phyloP scores from a whole-genome alignment of 352 stramenopile genomes.

The Pythium aquatile region DNA sequence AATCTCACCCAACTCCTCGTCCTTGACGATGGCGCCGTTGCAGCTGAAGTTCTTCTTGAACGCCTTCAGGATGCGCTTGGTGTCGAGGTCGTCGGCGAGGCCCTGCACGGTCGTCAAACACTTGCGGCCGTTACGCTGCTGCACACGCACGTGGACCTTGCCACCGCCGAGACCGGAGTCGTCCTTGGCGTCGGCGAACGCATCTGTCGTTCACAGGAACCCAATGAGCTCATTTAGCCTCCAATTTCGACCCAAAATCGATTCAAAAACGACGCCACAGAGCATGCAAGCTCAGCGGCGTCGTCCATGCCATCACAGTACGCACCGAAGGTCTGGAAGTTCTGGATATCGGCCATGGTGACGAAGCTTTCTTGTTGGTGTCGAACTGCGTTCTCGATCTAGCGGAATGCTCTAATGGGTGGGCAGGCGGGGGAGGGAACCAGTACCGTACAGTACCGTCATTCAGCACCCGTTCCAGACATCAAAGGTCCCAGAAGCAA shows the following conservation, averaged over 20 bases:
- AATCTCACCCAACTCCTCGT: slow-evolving; percentile 97
- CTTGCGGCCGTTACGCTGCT: slow-evolving; percentile 99
- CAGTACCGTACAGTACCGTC: background rate
- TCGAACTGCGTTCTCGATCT: slow-evolving; percentile 10
- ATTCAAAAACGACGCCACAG: background rate
- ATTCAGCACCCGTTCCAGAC: background rate
- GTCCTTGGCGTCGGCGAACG: slow-evolving; percentile 87
- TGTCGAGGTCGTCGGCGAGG: slow-evolving; percentile 96
- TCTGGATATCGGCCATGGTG: slow-evolving; percentile 85
- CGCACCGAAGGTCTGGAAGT: slow-evolving; percentile 88
- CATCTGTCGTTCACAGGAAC: slow-evolving; percentile 44
- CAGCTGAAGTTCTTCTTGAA: slow-evolving; percentile 99
- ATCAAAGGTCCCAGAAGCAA: background rate
- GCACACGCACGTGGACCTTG: slow-evolving; percentile 98
- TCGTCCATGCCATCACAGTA: slow-evolving; percentile 14
- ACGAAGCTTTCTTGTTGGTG: slow-evolving; percentile 24
- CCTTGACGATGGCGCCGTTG: slow-evolving; percentile 99
- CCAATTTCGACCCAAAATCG: background rate
- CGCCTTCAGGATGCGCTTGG: slow-evolving; percentile 99
- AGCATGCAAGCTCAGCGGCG: background rate
- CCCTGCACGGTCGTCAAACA: slow-evolving; percentile 99
- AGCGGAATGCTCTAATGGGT: slow-evolving; percentile 36
- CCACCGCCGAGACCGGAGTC: slow-evolving; percentile 80
- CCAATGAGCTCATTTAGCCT: background rate
- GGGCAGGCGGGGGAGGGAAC: slow-evolving; percentile 1